Conservation (phyloP, 1,284 basidiomycete species). For the Ceratobasidium sp. region DNA sequence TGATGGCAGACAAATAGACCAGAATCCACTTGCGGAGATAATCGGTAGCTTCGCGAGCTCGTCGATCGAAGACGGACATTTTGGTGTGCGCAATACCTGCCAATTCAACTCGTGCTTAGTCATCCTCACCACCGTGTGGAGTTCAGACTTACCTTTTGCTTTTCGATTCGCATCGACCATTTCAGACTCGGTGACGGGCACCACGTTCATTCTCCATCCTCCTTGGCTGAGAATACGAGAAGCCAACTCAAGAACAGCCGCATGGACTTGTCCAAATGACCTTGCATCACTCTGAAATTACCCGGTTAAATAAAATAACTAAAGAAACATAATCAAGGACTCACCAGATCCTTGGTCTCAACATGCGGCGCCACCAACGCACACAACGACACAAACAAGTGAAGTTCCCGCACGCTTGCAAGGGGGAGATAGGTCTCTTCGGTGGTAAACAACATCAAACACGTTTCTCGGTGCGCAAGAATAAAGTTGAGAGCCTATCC, state of each 20-base stretch:
- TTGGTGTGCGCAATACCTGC: conserved; percentile 42
- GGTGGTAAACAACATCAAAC: conserved; percentile 77
- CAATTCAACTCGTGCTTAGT: background rate
- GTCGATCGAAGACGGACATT: conserved; percentile 40
- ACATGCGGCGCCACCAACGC: conserved; percentile 68
- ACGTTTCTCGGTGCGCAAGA: conserved; percentile 76
- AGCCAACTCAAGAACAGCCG: conserved; percentile 76
- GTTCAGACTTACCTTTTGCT: conserved; percentile 58
- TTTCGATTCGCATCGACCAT: conserved; percentile 60
- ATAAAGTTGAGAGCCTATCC: conserved; percentile 74
- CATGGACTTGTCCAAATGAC: conserved; percentile 78
- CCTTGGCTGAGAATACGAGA: conserved; percentile 73
- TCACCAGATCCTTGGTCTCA: conserved; percentile 76
- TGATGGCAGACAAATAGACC: conserved; percentile 42
- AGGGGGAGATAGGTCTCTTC: conserved; percentile 68
- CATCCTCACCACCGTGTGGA: background rate
- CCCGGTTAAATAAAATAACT: conserved; percentile 52
- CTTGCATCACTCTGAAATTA: conserved; percentile 31
- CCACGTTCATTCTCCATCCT: conserved; percentile 64
- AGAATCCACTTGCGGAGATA: conserved; percentile 43
- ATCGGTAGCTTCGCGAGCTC: conserved; percentile 36
- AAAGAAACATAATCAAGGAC: conserved; percentile 47
- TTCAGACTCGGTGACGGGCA: conserved; percentile 75
- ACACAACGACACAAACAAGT: conserved; percentile 74
- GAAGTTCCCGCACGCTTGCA: conserved; percentile 73